Percentiles rank a stretch among this genome's conserved stretches.
phyloP scores from a whole-genome alignment of 2,329 filamentous ascomycete species.

The Ampelomyces quisqualis region DNA sequence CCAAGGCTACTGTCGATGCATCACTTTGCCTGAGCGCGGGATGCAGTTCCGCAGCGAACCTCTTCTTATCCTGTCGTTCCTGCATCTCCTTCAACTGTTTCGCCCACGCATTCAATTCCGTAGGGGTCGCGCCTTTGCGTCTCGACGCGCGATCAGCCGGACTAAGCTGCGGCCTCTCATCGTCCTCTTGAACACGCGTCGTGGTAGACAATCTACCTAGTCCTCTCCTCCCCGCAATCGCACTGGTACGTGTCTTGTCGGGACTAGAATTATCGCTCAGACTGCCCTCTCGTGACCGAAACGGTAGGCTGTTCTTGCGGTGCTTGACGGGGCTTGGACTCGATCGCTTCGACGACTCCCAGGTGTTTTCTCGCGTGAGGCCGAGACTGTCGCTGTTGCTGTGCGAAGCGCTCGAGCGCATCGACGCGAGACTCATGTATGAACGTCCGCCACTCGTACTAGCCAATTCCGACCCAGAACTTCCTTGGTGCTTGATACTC shows the following conservation, averaged over 20 bases:
- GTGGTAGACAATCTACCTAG: not conserved
- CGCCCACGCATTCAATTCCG: constrained; percentile 9
- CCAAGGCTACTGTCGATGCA: no score
- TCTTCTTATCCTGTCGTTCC: not conserved
- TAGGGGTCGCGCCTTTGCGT: constrained; percentile 6
- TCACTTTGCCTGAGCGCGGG: not conserved
- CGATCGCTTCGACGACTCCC: not conserved
- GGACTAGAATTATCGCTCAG: not conserved
- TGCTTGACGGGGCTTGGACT: not conserved
- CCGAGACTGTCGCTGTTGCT: not conserved
- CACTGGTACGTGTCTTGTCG: not conserved
- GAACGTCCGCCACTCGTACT: not conserved
- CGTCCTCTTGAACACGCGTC: not conserved
- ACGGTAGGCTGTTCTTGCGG: not conserved
- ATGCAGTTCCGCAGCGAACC: not conserved
- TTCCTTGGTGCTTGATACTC: constrained; percentile 11
- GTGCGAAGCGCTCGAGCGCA: not conserved
- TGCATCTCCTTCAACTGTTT: constrained; percentile 11
- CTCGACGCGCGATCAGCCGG: not conserved
- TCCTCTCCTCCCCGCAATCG: not conserved
- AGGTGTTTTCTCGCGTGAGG: constrained; percentile 1
- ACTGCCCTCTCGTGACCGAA: not conserved
- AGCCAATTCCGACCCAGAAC: constrained; percentile 4
- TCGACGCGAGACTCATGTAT: not conserved
- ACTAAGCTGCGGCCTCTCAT: not conserved